phyloP scores from a whole-genome alignment of 495 filamentous ascomycete species.

The Xylaria flabelliformis region DNA sequence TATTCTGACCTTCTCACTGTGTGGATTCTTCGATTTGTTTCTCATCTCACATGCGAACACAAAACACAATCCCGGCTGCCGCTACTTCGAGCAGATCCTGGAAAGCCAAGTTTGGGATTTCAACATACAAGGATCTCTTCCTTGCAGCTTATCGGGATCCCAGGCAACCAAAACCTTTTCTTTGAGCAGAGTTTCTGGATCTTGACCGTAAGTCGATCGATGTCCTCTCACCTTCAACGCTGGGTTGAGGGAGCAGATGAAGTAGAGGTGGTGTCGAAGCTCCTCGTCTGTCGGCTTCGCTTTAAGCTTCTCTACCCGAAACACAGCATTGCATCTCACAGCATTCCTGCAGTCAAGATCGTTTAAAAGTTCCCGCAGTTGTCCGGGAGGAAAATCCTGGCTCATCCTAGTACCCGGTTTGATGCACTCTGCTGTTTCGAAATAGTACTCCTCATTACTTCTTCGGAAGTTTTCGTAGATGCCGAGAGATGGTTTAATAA shows the following conservation, averaged over 20 bases:
- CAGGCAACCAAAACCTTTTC: slow-evolving; percentile 11
- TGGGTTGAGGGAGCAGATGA: not conserved
- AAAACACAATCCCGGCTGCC: not conserved
- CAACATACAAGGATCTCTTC: not conserved
- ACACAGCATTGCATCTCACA: not conserved
- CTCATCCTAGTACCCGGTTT: not conserved
- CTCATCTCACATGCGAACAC: not conserved
- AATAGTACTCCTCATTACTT: not conserved
- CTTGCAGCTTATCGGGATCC: not conserved
- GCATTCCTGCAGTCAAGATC: not conserved
- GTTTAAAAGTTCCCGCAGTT: too few species aligned
- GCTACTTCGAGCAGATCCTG: not conserved
- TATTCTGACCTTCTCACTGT: not conserved
- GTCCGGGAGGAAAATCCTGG: not conserved
- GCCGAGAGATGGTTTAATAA: not conserved
- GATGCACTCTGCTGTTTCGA: not conserved
- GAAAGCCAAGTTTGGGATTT: slow-evolving; percentile 13
- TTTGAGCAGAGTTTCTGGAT: not conserved
- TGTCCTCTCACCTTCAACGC: not conserved
- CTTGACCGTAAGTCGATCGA: not conserved
- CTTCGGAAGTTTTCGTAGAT: slow-evolving; percentile 1
- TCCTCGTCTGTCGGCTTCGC: not conserved
- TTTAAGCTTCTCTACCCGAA: not conserved
- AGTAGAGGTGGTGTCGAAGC: not conserved
- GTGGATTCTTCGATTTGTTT: not conserved